phyloP scores from a whole-genome alignment of 768 basidiomycete genomes.

The Kwoniella shandongensis region DNA sequence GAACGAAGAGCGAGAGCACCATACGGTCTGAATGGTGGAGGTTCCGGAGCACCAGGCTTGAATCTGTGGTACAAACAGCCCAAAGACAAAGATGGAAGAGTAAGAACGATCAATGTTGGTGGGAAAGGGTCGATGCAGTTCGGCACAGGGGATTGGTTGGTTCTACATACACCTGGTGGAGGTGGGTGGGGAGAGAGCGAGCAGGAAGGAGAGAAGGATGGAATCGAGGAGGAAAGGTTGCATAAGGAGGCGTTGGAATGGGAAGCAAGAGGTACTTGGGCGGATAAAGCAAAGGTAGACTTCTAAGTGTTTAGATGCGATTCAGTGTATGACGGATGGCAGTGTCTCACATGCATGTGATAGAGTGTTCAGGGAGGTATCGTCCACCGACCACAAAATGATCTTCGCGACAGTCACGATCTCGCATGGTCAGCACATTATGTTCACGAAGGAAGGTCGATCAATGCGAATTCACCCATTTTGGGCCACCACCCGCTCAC shows the following conservation, averaged over 20 bases:
- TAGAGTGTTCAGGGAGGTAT: too few relatives aligned
- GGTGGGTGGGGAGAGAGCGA: conserved; percentile 37
- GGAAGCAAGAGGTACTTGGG: conserved; percentile 51
- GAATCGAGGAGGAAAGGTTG: conserved; percentile 26
- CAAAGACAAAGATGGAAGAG: conserved; percentile 11
- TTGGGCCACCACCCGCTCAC: too few relatives aligned
- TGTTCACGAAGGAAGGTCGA: too few relatives aligned
- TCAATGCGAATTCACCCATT: too few relatives aligned
- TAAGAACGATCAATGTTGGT: conserved; percentile 23
- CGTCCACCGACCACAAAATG: too few relatives aligned
- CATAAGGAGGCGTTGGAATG: conserved; percentile 28
- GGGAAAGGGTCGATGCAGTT: conserved; percentile 27
- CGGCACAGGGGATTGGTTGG: conserved; percentile 10
- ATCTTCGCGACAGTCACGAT: too few relatives aligned
- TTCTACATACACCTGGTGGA: conserved; percentile 39
- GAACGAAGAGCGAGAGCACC: conserved; percentile 39
- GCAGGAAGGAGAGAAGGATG: conserved; percentile 29
- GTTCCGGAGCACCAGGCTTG: conserved; percentile 23
- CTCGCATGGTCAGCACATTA: too few relatives aligned
- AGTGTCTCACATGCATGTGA: too few relatives aligned
- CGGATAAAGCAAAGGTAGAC: conserved; percentile 47
- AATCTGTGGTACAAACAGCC: conserved; percentile 21
- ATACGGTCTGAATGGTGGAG: conserved; percentile 57
- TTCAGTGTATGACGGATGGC: too few relatives aligned
- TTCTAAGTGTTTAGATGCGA: conserved; percentile 8